These are phyloP conservation scores for Citrullus mucosospermus DNA, from an alignment of 306 rosid species.

Conservation along the genomic window DNA sequence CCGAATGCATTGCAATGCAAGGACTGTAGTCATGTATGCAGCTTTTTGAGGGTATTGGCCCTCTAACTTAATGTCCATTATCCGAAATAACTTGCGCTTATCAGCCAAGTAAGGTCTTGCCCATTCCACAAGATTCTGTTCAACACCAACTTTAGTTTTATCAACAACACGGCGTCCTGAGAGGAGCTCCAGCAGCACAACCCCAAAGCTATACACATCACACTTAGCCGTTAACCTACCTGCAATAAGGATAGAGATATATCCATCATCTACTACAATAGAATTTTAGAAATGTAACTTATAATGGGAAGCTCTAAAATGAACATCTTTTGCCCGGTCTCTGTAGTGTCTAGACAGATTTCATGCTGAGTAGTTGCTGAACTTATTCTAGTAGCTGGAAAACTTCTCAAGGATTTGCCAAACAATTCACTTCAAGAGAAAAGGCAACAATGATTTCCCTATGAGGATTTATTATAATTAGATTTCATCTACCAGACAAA, in stretches of 20 bases:
- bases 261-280: background rate
- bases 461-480: background rate
- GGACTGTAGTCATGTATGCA: conserved; percentile 52
- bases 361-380: background rate
- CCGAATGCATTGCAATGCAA: conserved; percentile 49
- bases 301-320: background rate
- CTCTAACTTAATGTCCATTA: conserved; percentile 67
- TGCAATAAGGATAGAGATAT: conserved; percentile 9
- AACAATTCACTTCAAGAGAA: background rate
- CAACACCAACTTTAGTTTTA: conserved; percentile 38
- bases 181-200: conserved; percentile 56
- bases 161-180: conserved; percentile 60
- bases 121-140: conserved; percentile 69
- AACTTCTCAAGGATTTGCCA: background rate
- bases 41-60: conserved; percentile 70
- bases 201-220: conserved; percentile 76
- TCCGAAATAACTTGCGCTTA: conserved; percentile 44
- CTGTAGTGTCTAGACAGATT: background rate
- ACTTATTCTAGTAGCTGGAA: background rate
- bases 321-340: background rate
- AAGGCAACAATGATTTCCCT: background rate
- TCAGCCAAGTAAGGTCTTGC: conserved; percentile 56
- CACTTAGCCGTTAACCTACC: conserved; percentile 65
- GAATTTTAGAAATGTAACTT: background rate
- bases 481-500: background rate